These are phyloP conservation scores for Rostrohypoxylon terebratum DNA, from an alignment of 495 filamentous ascomycete species.

Conservation along the genomic window DNA sequence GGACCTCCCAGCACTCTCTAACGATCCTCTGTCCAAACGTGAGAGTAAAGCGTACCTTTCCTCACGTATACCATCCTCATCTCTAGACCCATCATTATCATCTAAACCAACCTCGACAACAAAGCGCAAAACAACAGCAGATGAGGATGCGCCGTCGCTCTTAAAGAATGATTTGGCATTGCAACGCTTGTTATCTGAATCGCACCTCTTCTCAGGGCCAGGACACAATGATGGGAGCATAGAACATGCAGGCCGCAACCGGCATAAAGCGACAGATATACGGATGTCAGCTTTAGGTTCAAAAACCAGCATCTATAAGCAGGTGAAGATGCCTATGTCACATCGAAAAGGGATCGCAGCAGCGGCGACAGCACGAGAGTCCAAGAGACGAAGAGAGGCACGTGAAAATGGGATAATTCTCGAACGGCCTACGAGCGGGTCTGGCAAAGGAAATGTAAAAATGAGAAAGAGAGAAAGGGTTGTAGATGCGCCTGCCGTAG, in stretches of 20 bases:
- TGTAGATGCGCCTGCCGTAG: slow-evolving; percentile 79
- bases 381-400: slow-evolving; percentile 78
- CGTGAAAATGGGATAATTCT: slow-evolving; percentile 91
- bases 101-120: slow-evolving; percentile 40
- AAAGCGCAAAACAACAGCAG: slow-evolving; percentile 53
- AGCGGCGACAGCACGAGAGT: slow-evolving; percentile 72
- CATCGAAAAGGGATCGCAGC: slow-evolving; percentile 81
- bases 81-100: slow-evolving; percentile 45
- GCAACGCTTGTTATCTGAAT: slow-evolving; percentile 89
- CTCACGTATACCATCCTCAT: slow-evolving; percentile 54
- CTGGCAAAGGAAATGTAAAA: slow-evolving; percentile 48
- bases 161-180: slow-evolving; percentile 93
- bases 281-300: slow-evolving; percentile 84
- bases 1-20: slow-evolving; percentile 42
- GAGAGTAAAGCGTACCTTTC: slow-evolving; percentile 82
- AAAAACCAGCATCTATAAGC: slow-evolving; percentile 75
- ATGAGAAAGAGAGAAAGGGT: slow-evolving; percentile 69
- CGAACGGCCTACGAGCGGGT: slow-evolving; percentile 67
- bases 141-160: slow-evolving; percentile 64
- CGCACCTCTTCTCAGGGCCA: slow-evolving; percentile 81
- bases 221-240: slow-evolving; percentile 69
- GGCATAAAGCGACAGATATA: slow-evolving; percentile 81
- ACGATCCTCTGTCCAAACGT: slow-evolving; percentile 68
- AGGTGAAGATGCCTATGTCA: slow-evolving; percentile 85
- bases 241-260: slow-evolving; percentile 59